Base-by-base conservation (phyloP, 1,284 basidiomycete species). In the Testicularia cyperi region DNA sequence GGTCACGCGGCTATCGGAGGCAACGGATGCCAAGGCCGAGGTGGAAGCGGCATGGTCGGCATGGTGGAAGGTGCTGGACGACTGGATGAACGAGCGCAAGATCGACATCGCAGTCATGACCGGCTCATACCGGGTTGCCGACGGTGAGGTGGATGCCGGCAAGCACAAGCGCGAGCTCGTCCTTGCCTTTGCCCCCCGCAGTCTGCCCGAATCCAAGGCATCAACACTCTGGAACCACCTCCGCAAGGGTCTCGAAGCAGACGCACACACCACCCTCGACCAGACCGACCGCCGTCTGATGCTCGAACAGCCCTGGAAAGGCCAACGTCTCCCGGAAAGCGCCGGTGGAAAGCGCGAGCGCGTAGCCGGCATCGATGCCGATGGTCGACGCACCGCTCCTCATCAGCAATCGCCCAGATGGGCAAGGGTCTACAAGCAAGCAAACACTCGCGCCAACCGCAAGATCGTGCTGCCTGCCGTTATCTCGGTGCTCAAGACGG, bases 391-490 rank as follows among this genome's bases (percentile, higher is more conserved):
- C 18, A 37, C 42, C 5, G 33, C 28, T 18, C 16, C 14, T 21
- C 12, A 27, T 4, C 28, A 30, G 22, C 33, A 21, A 7, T 22
- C 16, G 36, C 37, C 29, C 24, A 34, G 58, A 8, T 58, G 46
- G 54, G 65, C 40, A 9, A 58, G 49, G 14, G 70, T 70, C 21
- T 72, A 63, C 44, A 54, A 40, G 29, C 72, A 74, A 43, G 52
- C 49, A 21, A 71, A 72, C 33, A 58, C 63, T 3, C 46, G 57
- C 13, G 72, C 72, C 16, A 74, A 70, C 29, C 61, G 72, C 31
- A 74, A 74, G 44, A 55, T 74, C 20, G 63, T 72, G 7, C 35
- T 67, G 38, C 70, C 70, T 10, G 66, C 55, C n/a, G 40, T 72
- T 3, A 45, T 54, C 24, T 49, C 53, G 4, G 41, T 65, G 10